Conservation (phyloP, 495 filamentous ascomycete genomes). For the Bacidia gigantensis region DNA sequence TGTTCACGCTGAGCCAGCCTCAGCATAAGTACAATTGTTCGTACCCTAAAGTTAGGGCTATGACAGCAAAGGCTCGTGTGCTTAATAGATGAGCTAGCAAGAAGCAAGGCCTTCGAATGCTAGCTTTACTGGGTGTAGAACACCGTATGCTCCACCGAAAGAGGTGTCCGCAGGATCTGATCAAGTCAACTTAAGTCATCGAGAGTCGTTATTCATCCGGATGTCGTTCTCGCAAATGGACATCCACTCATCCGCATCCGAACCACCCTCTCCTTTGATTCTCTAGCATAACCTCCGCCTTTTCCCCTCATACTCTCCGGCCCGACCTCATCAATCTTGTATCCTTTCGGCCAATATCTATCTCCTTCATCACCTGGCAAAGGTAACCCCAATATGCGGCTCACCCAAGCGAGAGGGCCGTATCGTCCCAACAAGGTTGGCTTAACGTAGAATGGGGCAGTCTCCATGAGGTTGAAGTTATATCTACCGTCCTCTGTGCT, state of each 20-base stretch:
- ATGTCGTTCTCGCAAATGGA: conserved; percentile 30
- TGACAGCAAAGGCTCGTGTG: no score
- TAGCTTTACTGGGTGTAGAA: no score
- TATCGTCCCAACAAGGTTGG: conserved; percentile 48
- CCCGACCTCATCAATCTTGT: conserved; percentile 42
- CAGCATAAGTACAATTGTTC: no score
- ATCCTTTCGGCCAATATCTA: conserved; percentile 45
- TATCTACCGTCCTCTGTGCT: conserved; percentile 35
- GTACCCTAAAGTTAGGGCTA: no score
- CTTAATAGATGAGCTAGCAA: no score
- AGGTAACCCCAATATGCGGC: conserved; percentile 40
- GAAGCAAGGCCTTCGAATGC: no score
- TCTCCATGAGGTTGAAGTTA: conserved; percentile 32
- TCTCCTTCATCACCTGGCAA: conserved; percentile 46
- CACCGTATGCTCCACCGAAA: no score
- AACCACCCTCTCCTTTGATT: conserved; percentile 25
- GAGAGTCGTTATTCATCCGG: not conserved
- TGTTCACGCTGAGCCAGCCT: no score
- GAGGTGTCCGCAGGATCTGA: no score
- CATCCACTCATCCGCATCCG: conserved; percentile 35
- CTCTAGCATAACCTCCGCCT: conserved; percentile 35
- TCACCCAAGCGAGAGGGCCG: conserved; percentile 39
- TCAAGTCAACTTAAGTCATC: not conserved
- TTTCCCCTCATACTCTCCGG: conserved; percentile 42
- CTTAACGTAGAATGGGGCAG: conserved; percentile 45